Evolutionary conservation across 441 rosid genomes (phyloP), one percentile per base, ranked within the genome.

Genomic region (Populus tomentosa): DNA sequence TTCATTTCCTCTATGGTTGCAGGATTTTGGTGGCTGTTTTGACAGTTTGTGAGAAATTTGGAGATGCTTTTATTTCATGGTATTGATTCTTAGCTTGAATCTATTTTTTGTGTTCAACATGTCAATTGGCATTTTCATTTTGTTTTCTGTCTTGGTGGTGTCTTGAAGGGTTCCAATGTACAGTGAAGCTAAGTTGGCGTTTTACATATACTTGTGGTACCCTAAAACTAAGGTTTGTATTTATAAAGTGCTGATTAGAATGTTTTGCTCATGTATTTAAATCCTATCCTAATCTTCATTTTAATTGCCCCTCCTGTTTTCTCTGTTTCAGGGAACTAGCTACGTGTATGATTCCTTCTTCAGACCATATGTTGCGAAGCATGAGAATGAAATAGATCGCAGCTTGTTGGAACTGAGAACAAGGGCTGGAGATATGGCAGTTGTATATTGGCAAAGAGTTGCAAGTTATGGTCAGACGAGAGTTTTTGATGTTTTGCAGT

Each of bases 331-430:
- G 99, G 99, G 99, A 80, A 94, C 97, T 18, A 82, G 95, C 14
- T 95, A 93, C 72, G 93, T 95, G 36, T 95, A 95, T 65, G 95
- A 94, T 74, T 88, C 99, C 62, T 94, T 94, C 92, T 95, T 95
- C 82, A 89, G 84, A 80, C 98, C 99, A 40, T 95, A 91, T 74
- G 85, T 95, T 42, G 83, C 97, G 77, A 95, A 87, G 83, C 99
- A 95, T 77, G 99, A 94, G 86, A 89, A 82, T 71, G 99, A 95
- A 74, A 95, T 95, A 77, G 99, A 95, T 81, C 94, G 91, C 61
- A 92, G 85, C 85, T 88, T 95, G 91, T 71, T 86, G 78, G 98
- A 95, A 84, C 84, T 90, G 69, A 91, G 87, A 83, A 95, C 92
- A 18, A 90, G 90, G 73, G 99, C 97, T 75, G 94, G 97, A 72